Conservation (phyloP, 305 asterid genomes). For the Fraxinus sp. region DNA sequence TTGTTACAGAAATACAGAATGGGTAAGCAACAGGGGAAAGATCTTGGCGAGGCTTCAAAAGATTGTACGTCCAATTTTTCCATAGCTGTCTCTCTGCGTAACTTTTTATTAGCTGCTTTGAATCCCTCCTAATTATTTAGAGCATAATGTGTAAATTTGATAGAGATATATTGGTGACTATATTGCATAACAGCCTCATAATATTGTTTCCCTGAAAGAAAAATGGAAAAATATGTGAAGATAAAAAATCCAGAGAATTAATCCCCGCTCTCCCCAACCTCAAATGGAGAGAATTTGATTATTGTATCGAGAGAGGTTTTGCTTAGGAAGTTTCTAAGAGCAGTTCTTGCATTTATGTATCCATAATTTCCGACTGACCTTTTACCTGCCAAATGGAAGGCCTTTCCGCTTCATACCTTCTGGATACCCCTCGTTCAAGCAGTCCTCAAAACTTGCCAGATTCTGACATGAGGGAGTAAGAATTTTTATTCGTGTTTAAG, state of each 20-base stretch:
- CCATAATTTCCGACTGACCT: conserved; percentile 7
- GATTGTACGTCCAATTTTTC: conserved; percentile 58
- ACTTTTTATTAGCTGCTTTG: background rate
- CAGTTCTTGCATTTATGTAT: background rate
- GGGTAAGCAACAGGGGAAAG: conserved; percentile 89
- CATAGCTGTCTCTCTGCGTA: conserved; percentile 19
- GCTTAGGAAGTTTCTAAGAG: background rate
- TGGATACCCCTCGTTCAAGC: conserved; percentile 30
- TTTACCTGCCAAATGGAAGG: conserved; percentile 31
- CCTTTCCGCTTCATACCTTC: conserved; percentile 29
- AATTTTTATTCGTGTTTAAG: background rate
- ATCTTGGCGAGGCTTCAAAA: conserved; percentile 61
- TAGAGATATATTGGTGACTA: background rate
- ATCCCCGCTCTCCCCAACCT: background rate
- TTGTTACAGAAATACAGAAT: conserved; percentile 73
- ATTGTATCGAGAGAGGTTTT: background rate
- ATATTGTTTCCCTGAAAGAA: background rate
- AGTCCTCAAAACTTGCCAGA: conserved; percentile 30
- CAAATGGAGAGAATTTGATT: background rate
- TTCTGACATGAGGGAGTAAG: conserved; percentile 37
- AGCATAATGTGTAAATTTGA: conserved; percentile 2
- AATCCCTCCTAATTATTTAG: background rate
- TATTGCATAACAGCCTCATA: background rate
- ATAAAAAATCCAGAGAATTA: background rate
- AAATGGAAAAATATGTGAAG: background rate